Conservation (phyloP, 1,284 basidiomycete genomes). For the Cutaneotrichosporon cyanovorans region DNA sequence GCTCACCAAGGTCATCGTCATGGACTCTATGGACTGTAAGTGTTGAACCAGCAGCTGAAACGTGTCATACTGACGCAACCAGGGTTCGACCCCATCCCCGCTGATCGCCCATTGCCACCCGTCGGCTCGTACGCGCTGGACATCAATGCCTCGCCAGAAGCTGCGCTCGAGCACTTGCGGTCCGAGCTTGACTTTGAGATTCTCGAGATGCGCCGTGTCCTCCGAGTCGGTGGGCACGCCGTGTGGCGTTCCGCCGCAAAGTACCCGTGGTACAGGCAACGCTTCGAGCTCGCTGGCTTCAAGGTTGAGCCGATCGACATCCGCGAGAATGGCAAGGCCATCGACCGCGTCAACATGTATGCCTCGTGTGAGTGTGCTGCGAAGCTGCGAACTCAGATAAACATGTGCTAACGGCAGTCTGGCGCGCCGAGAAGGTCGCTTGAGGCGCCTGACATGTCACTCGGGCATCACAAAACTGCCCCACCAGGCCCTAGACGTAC, state of each 20-base stretch:
- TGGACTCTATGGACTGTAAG: conserved; percentile 69
- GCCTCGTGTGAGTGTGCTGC: conserved; percentile 36
- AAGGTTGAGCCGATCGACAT: conserved; percentile 49
- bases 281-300: conserved; percentile 52
- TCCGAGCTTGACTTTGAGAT: conserved; percentile 60
- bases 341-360: conserved; percentile 62
- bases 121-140: conserved; percentile 28
- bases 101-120: conserved; percentile 43
- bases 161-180: conserved; percentile 38
- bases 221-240: conserved; percentile 58
- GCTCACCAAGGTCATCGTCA: conserved; percentile 62
- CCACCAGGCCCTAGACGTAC: no score
- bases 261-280: conserved; percentile 65
- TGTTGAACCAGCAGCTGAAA: not conserved
- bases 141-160: conserved; percentile 43
- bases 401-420: conserved; percentile 24
- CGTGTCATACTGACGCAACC: not conserved
- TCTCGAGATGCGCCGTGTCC: conserved; percentile 55
- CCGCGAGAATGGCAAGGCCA: conserved; percentile 49
- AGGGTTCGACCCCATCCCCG: conserved; percentile 58
- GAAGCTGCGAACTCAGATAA: not conserved
- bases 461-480: no score
- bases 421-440: conserved; percentile 30
- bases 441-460: no score
- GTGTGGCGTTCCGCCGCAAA: conserved; percentile 66